Evolutionary conservation across 176 grass and related monocot genomes (phyloP).

Genomic region (Poa annua): DNA sequence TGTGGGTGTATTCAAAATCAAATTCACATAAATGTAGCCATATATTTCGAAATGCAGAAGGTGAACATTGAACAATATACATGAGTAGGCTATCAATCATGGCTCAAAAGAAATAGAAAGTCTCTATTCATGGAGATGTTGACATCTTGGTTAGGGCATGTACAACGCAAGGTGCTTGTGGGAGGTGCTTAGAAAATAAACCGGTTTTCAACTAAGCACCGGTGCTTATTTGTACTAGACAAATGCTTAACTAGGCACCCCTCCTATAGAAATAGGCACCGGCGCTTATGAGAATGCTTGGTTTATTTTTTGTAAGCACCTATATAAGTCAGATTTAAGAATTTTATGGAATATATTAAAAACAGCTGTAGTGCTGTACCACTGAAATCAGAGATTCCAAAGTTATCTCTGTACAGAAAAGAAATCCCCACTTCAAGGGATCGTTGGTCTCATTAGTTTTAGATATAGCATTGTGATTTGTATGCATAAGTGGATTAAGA

Average conservation of each 20-base stretch:
- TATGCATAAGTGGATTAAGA: background rate
- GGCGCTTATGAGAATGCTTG: too few relatives aligned
- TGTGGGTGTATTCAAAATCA: background rate
- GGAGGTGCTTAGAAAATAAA: too few relatives aligned
- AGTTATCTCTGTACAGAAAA: background rate
- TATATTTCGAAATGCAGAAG: background rate
- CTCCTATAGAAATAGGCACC: too few relatives aligned
- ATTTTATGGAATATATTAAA: background rate
- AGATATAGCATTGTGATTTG: background rate
- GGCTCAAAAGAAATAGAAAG: slow-evolving; percentile 1
- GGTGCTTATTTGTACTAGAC: too few relatives aligned
- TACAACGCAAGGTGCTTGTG: too few relatives aligned
- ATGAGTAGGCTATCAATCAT: background rate
- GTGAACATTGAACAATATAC: background rate
- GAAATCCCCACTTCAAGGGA: background rate
- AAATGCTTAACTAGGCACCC: too few relatives aligned
- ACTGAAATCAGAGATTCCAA: background rate
- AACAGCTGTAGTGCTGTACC: too few relatives aligned
- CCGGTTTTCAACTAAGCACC: too few relatives aligned
- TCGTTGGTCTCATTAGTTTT: background rate
- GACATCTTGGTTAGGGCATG: background rate
- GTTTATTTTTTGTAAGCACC: too few relatives aligned
- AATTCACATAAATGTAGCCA: background rate
- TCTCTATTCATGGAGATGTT: background rate
- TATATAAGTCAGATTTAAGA: background rate